phyloP scores from a whole-genome alignment of 1,284 basidiomycete genomes.

The Leccinum pachyderme region DNA sequence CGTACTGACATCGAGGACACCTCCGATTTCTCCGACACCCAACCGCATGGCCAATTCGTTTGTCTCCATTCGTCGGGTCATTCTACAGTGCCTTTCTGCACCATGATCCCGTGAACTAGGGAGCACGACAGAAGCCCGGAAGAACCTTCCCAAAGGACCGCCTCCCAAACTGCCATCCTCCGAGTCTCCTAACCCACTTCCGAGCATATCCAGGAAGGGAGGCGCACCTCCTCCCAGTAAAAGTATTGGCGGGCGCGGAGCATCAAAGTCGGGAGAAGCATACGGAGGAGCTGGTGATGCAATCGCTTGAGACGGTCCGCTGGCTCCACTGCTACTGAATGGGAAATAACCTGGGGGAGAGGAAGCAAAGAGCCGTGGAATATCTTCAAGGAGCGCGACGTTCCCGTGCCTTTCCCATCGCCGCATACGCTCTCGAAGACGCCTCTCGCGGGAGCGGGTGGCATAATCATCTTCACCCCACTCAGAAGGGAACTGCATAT shows the following conservation, averaged over 20 bases:
- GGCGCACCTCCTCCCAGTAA: constrained; percentile 43
- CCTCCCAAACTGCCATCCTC: constrained; percentile 24
- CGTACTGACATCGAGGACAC: constrained; percentile 47
- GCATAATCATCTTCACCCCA: constrained; percentile 66
- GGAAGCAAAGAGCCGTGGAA: constrained; percentile 49
- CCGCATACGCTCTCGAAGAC: constrained; percentile 62
- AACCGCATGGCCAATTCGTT: constrained; percentile 79
- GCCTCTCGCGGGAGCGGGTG: constrained; percentile 63
- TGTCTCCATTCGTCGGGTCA: constrained; percentile 64
- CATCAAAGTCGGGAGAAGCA: constrained; percentile 36
- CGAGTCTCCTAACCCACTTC: constrained; percentile 11
- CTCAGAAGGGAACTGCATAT: constrained; percentile 36
- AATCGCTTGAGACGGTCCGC: constrained; percentile 10
- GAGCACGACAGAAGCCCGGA: constrained; percentile 71
- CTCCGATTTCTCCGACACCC: constrained; percentile 74
- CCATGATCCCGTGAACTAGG: constrained; percentile 57
- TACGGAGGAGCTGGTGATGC: constrained; percentile 25
- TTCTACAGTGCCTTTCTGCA: constrained; percentile 58
- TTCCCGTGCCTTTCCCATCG: constrained; percentile 67
- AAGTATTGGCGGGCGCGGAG: constrained; percentile 47
- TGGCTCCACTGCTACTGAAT: constrained; percentile 2
- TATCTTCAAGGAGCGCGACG: constrained; percentile 51
- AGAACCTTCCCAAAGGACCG: constrained; percentile 44
- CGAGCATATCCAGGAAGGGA: constrained; percentile 30
- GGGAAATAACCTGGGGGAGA: constrained; percentile 18